Evolutionary conservation across 2,329 filamentous ascomycete species (phyloP).

Genomic region (Rhynchosporium agropyri): DNA sequence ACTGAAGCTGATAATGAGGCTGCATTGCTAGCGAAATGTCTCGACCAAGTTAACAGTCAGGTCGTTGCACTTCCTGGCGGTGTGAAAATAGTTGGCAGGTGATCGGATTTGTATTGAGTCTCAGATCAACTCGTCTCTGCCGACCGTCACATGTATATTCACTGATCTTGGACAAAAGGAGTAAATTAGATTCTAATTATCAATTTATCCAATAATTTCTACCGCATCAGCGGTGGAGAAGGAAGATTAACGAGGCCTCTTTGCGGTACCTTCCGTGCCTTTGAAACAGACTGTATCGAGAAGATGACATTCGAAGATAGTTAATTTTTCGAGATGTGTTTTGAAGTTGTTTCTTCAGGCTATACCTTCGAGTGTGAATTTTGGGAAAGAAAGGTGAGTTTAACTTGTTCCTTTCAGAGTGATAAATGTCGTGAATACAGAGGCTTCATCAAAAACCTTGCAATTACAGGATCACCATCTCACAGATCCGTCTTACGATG

Average conservation of each 20-base stretch:
- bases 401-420: no score
- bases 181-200: no score
- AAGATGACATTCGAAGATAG: background rate
- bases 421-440: no score
- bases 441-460: no score
- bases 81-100: conserved; percentile 38
- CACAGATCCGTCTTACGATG: background rate
- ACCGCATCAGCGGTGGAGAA: conserved; percentile 23
- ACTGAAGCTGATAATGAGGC: conserved; percentile 43
- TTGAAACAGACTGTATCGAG: no score
- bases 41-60: conserved; percentile 47
- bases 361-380: no score
- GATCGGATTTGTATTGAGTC: background rate
- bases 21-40: conserved; percentile 42
- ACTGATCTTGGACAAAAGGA: no score
- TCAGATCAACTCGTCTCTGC: background rate
- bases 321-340: background rate
- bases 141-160: no score
- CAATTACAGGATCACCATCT: background rate
- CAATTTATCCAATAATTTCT: no score
- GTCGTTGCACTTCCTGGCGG: conserved; percentile 52
- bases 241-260: conserved; percentile 18
- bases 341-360: background rate
- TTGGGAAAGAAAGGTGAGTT: no score
- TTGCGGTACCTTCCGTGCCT: background rate